phyloP scores from a whole-genome alignment of 2,329 filamentous ascomycete species.

The Pseudogymnoascus sp. region DNA sequence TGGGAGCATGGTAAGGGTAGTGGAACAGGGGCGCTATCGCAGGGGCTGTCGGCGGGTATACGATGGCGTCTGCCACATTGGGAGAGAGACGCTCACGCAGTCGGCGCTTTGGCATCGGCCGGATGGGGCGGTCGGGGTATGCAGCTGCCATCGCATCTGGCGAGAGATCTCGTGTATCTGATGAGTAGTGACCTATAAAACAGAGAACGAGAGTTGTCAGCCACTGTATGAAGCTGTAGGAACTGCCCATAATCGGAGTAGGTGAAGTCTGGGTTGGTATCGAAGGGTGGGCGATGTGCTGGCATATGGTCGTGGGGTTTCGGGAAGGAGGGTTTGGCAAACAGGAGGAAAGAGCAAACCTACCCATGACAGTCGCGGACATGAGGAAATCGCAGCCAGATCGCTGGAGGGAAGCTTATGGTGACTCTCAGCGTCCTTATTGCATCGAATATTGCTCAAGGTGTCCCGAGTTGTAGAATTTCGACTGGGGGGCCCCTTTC shows the following conservation, averaged over 20 bases:
- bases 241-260: not conserved
- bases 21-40: conserved; percentile 67
- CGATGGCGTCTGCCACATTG: conserved; percentile 72
- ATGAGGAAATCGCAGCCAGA: conserved; percentile 1
- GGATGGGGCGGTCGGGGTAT: conserved; percentile 85
- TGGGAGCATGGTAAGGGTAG: conserved; percentile 41
- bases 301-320: conserved; percentile 3
- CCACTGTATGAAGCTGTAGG: not conserved
- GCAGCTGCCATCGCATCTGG: conserved; percentile 70
- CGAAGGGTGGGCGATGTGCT: not conserved
- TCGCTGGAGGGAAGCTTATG: conserved; percentile 4
- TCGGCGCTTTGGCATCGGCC: conserved; percentile 80
- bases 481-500: not conserved
- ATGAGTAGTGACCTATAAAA: conserved; percentile 21
- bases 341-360: conserved; percentile 7
- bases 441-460: conserved; percentile 3
- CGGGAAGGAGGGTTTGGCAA: conserved; percentile 6
- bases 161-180: conserved; percentile 46
- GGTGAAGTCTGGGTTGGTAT: not conserved
- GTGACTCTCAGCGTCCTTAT: not conserved
- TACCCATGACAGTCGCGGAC: conserved; percentile 8
- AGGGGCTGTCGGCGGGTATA: conserved; percentile 69
- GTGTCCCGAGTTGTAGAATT: not conserved
- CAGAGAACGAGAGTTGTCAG: not conserved
- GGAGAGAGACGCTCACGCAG: conserved; percentile 81